Base-by-base conservation (phyloP, 2,329 filamentous ascomycete species). In the Fusarium caatingaense region DNA sequence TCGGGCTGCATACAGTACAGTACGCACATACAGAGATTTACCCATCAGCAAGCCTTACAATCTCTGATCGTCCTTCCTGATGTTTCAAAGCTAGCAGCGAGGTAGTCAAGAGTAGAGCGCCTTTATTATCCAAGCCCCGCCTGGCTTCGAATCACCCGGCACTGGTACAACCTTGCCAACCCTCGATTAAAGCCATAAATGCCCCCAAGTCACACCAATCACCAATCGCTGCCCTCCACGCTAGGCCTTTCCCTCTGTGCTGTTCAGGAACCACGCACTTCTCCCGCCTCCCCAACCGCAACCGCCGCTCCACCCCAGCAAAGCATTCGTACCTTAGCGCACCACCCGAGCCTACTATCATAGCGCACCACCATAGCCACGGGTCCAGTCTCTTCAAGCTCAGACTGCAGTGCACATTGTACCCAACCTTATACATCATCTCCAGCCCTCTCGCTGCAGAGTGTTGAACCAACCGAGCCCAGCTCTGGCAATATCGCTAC, bases 191-290 rank as follows among this genome's bases (percentile, higher is more conserved):
- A 62, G 55, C 59, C 59, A 60, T 70, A 55, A 56, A 42, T 56
- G 59, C 67, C 47, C 58, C 58, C 42, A 25, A 56, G 59, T 71
- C 65, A 63, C 66, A 71, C 77, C 78, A 79, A 79, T 79, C 74
- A 72, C 78, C 78, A 79, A 79, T 79, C 74, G 72, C 58, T 61
- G 65, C 45, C 70, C 58, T 75, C 76, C 78, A 79, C 78, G 77
- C 78, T 72, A 73, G 64, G 60, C 60, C 61, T 68, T 64, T 66
- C 70, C 56, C 51, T 66, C 34, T 41, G 49, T 53, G 34, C 49
- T 70, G 63, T 67, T 44, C 69, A 71, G 66, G 71, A 62, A 74
- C 69, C 65, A 64, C 66, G 56, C 59, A 49, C 53, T 68, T 67
- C 56, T 70, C 54, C 66, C 66, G 44, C 37, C 60, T 66, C 64